phyloP scores from a whole-genome alignment of 805 yeast genomes.

The Maudiozyma turicensis region DNA sequence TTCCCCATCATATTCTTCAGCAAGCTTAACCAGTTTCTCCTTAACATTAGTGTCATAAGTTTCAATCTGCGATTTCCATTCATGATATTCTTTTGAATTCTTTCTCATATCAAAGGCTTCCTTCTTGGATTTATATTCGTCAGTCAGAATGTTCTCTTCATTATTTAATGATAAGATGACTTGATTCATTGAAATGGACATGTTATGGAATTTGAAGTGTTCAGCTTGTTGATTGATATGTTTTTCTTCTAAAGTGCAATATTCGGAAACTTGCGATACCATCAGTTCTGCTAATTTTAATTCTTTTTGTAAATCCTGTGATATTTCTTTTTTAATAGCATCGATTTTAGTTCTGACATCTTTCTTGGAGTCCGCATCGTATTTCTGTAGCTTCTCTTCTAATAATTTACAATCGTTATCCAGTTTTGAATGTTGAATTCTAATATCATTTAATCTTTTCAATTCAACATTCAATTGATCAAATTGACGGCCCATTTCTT shows the following conservation, averaged over 20 bases:
- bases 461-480: conserved; percentile 11
- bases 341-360: conserved; percentile 35
- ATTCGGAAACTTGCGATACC: conserved; percentile 13
- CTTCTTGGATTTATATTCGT: conserved; percentile 24
- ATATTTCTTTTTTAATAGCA: conserved; percentile 26
- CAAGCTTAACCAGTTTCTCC: conserved; percentile 32
- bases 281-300: conserved; percentile 16
- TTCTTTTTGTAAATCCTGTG: conserved; percentile 14
- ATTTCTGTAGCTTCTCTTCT: conserved; percentile 25
- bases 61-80: conserved; percentile 24
- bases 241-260: conserved; percentile 22
- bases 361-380: conserved; percentile 32
- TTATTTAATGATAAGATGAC: conserved; percentile 25
- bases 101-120: conserved; percentile 19
- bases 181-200: conserved; percentile 24
- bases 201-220: conserved; percentile 34
- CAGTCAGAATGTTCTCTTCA: conserved; percentile 21
- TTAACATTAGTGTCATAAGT: conserved; percentile 34
- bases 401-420: conserved; percentile 22
- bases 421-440: conserved; percentile 16
- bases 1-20: conserved; percentile 30
- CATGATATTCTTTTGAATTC: conserved; percentile 19
- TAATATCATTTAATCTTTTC: conserved; percentile 11
- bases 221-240: conserved; percentile 21
- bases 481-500: conserved; percentile 7